Base-by-base conservation (phyloP, 495 filamentous ascomycete genomes). In the Penicillium psychrofluorescens region DNA sequence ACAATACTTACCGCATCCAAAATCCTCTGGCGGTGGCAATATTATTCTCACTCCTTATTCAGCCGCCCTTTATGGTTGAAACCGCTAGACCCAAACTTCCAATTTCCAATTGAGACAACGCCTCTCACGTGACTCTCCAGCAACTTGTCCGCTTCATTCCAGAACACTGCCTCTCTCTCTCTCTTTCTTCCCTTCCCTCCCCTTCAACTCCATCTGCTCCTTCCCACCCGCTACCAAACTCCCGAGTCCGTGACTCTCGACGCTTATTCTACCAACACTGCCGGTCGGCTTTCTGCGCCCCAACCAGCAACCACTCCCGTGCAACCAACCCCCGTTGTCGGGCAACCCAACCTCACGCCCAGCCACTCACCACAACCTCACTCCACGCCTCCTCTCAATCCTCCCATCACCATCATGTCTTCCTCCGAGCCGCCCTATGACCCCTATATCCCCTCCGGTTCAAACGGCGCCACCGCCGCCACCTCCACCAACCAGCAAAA, bases 391-490 rank as follows among this genome's bases (percentile, higher is more conserved):
- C 42, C 39, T 53, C 49, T 49, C 61, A 55, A 38, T 37, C 27
- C n/a, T 44, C 37, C 42, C 13, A 45, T 38, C 55, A 43, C 56
- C 64, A 77, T 54, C 49, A 86, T 88, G 66, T 39, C 54, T 29
- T 79, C 79, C 59, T 76, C 77, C 57, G 81, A 88, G 53, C 78
- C 76, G 59, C 88, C 88, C 43, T 95, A 95, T 66, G 89, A 95
- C 62, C 89, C 89, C 36, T 95, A 94, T 70, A 91, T 92, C 60
- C 89, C 89, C 49, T 77, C 77, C 50, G 81, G 77, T 57, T 74
- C 74, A 60, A 66, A 64, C 46, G 65, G 61, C 39, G 66, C 64
- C 37, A 59, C 64, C 38, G 69, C 66, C 40, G 74, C 70, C 46
- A 78, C 67, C 55, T 48, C 51, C 30, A 65, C 62, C 42, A 69